Evolutionary conservation across 2,329 filamentous ascomycete species (phyloP), one percentile per base, ranked within the genome.

Genomic region (Stagonosporopsis cucurbitacearum): DNA sequence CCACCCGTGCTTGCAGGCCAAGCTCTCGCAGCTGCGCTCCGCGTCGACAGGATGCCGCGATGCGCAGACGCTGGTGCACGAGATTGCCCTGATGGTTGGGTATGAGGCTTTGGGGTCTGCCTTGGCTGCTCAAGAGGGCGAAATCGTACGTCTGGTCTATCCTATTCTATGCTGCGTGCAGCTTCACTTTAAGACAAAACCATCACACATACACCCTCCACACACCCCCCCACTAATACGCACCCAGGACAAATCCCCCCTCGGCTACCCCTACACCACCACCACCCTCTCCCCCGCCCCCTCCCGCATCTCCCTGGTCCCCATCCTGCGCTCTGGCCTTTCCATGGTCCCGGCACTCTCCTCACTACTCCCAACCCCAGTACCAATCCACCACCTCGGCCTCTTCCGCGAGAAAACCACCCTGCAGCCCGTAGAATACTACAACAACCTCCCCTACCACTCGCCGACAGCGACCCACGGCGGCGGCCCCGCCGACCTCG

Each of bases 381-480:
- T 94, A 28, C 88, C 92, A 6, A 86, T 97, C 62, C 92, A 98
- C 80, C 94, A 98, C 75, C 88, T 98, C 7, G 94, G 95, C 64
- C 88, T 98, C 71, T 98, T 94, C 82, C 91, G 93, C 71, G 93
- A 97, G 75, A 91, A 90, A 57, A 86, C 86, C 53, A 94, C 91
- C 40, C 87, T 97, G 53, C 87, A 92, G 69, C 92, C 93, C 3
- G 93, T 97, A 55, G 93, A 96, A 78, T 96, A 97, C 84, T 97
- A 97, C 84, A 97, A 97, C 82, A 96, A 96, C 77, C 87, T 97
- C 19, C 92, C 92, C 32, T 88, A 91, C 77, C 89, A 91, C 78
- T 73, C 81, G 35, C 80, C 66, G 51, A 79, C 78, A 59, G 72
- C 77, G 30, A 68, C 78, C 40, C 81, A 77, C 43, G 53, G 69